Percentiles rank a stretch among this genome's conserved stretches.
Evolutionary conservation across 2,329 filamentous ascomycete species (phyloP).

Genomic region (Septoria petroselini): DNA sequence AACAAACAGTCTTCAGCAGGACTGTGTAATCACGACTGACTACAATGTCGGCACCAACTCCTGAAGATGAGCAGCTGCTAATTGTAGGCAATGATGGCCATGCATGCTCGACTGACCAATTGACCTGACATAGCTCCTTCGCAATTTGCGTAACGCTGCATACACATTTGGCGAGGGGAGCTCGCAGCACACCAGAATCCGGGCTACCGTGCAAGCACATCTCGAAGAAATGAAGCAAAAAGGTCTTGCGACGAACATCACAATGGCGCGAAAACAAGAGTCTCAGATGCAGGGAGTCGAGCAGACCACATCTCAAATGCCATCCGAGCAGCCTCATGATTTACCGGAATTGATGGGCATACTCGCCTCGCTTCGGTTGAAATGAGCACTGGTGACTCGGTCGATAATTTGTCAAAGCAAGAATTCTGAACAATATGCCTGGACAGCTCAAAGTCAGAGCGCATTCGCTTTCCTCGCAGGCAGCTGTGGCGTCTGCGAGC

Average conservation of each 20-base stretch:
- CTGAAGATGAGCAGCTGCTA: conserved; percentile 32
- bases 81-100: conserved; percentile 15
- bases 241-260: conserved; percentile 31
- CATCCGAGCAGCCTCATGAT: conserved; percentile 8
- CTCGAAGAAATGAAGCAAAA: conserved; percentile 32
- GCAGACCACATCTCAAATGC: not conserved
- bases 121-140: conserved; percentile 32
- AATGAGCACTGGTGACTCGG: too few relatives aligned
- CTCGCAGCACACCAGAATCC: conserved; percentile 33
- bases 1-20: too few relatives aligned
- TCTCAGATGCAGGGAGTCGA: conserved; percentile 7
- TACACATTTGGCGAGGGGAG: conserved; percentile 39
- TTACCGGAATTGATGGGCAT: conserved; percentile 8
- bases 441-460: too few relatives aligned
- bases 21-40: not conserved
- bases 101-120: not conserved
- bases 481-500: too few relatives aligned
- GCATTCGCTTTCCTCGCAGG: too few relatives aligned
- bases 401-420: too few relatives aligned
- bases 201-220: conserved; percentile 35
- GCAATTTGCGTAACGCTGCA: conserved; percentile 38
- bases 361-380: not conserved
- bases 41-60: conserved; percentile 2
- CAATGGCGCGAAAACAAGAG: conserved; percentile 11
- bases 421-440: too few relatives aligned